phyloP scores from a whole-genome alignment of 768 basidiomycete species.

The Tephrocybe sp. region DNA sequence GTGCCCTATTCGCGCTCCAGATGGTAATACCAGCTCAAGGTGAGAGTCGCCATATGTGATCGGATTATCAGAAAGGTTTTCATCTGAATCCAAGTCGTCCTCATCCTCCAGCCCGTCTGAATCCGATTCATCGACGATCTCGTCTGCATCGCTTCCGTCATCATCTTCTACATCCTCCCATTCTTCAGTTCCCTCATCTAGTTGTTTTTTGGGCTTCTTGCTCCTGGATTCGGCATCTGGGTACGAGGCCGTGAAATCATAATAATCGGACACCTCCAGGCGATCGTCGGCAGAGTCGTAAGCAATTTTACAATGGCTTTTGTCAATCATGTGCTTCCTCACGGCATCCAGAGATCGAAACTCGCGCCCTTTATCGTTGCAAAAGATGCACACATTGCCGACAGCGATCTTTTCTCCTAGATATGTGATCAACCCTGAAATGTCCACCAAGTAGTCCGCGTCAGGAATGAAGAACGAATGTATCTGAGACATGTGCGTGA shows the following conservation, averaged over 20 bases:
- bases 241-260: slow-evolving; percentile 87
- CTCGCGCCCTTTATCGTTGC: slow-evolving; percentile 78
- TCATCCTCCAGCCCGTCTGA: slow-evolving; percentile 28
- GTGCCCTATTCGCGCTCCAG: slow-evolving; percentile 90
- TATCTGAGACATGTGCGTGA: slow-evolving; percentile 79
- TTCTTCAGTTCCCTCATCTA: slow-evolving; percentile 13
- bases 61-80: slow-evolving; percentile 45
- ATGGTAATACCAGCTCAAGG: slow-evolving; percentile 90
- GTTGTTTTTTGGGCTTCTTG: slow-evolving; percentile 23
- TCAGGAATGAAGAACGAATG: slow-evolving; percentile 99
- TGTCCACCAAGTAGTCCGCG: slow-evolving; percentile 83
- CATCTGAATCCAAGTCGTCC: slow-evolving; percentile 35
- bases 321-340: slow-evolving; percentile 94
- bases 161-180: slow-evolving; percentile 40
- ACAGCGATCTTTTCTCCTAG: slow-evolving; percentile 92
- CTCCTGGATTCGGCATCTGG: slow-evolving; percentile 40
- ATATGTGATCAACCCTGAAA: slow-evolving; percentile 76
- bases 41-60: slow-evolving; percentile 77
- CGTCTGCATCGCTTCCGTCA: slow-evolving; percentile 42
- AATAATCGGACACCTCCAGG: slow-evolving; percentile 88
- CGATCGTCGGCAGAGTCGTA: slow-evolving; percentile 81
- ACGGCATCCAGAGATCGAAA: slow-evolving; percentile 86
- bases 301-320: slow-evolving; percentile 93
- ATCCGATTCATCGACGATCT: slow-evolving; percentile 37
- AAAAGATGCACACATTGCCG: slow-evolving; percentile 92